Conservation (phyloP, 2,329 filamentous ascomycete species). For the Tolypocladium album region DNA sequence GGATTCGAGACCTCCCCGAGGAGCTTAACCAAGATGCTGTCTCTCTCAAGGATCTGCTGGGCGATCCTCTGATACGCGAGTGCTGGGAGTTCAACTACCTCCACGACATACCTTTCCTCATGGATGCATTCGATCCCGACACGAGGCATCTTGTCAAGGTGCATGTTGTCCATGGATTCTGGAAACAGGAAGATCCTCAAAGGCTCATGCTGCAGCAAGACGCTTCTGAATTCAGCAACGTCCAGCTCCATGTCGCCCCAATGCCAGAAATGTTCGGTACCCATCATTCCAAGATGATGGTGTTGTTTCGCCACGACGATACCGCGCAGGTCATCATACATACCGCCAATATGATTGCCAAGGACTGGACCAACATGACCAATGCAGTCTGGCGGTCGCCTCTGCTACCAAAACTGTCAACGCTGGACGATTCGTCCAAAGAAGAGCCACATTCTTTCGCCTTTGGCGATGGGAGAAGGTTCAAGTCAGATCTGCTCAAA, state of each 20-base stretch:
- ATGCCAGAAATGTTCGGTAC: constrained; percentile 82
- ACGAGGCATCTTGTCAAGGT: constrained; percentile 37
- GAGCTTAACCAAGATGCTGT: constrained; percentile 55
- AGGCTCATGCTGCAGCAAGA: constrained; percentile 49
- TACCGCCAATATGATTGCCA: constrained; percentile 82
- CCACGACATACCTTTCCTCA: constrained; percentile 47
- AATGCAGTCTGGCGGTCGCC: constrained; percentile 77
- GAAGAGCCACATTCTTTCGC: constrained; percentile 4
- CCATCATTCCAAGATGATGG: constrained; percentile 78
- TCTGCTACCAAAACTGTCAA: constrained; percentile 41
- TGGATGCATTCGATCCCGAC: constrained; percentile 42
- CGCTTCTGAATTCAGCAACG: constrained; percentile 52
- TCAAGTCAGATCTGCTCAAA: constrained; percentile 64
- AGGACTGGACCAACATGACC: constrained; percentile 82
- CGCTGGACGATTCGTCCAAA: neutral
- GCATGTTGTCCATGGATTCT: constrained; percentile 50
- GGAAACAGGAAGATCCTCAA: constrained; percentile 55
- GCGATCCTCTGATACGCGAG: constrained; percentile 62
- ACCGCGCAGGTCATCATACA: constrained; percentile 72
- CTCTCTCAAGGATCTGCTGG: constrained; percentile 55
- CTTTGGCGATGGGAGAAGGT: constrained; percentile 53
- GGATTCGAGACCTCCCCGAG: constrained; percentile 51
- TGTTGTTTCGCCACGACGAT: constrained; percentile 70
- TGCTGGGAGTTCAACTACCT: constrained; percentile 63
- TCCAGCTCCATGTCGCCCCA: constrained; percentile 61